These are phyloP conservation scores for Carex parvula DNA, from an alignment of 176 grass and related monocot genomes.

Conservation along the genomic window DNA sequence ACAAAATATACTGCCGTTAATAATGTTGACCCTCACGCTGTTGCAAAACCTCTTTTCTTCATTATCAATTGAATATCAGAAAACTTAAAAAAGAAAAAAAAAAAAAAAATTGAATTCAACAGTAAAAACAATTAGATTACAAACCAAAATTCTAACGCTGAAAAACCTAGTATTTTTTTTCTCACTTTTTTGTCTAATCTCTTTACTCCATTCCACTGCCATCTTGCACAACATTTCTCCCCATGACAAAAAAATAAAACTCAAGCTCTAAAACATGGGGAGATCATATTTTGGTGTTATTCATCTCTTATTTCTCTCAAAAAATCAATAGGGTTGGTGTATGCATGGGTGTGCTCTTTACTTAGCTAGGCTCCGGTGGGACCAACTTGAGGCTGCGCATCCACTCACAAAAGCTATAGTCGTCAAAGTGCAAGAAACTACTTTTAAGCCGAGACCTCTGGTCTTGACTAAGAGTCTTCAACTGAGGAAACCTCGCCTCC, in stretches of 20 bases:
- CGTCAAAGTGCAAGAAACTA: conserved; percentile 92
- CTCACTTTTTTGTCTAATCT: not conserved
- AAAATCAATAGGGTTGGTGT: conserved; percentile 3
- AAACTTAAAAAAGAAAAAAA: not conserved
- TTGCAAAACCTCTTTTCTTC: not conserved
- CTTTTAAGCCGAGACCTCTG: conserved; percentile 75
- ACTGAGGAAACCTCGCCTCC: conserved; percentile 89
- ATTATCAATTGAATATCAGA: not conserved
- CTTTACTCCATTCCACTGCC: not conserved
- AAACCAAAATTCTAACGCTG: not conserved
- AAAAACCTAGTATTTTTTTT: not conserved
- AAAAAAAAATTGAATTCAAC: not conserved
- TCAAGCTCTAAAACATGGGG: not conserved
- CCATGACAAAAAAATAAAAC: not conserved
- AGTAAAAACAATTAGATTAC: not conserved
- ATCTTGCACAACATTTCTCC: not conserved
- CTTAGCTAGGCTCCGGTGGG: conserved; percentile 75
- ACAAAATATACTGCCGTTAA: no score
- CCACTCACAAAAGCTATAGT: conserved; percentile 96
- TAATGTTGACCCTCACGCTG: no score
- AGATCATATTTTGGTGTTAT: not conserved
- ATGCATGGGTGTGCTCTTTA: not conserved
- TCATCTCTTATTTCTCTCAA: not conserved
- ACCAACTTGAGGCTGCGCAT: conserved; percentile 97
- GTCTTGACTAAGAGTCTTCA: conserved; percentile 54